Evolutionary conservation across 2,329 filamentous ascomycete species (phyloP).

Genomic region (Trichophyton verrucosum): DNA sequence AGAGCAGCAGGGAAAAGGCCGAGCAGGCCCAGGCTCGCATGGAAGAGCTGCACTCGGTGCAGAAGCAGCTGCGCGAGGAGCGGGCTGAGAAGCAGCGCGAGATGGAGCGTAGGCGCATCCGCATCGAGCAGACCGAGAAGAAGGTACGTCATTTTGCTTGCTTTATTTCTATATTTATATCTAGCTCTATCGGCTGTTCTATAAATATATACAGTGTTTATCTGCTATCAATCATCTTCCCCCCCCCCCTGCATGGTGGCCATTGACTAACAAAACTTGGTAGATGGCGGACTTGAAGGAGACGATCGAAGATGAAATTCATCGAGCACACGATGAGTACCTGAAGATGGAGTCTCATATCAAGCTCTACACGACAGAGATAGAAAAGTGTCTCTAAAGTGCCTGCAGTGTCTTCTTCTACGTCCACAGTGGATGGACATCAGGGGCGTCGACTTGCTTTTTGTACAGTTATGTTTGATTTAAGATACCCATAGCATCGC

Average conservation of each 20-base stretch:
- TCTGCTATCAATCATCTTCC: too few species aligned
- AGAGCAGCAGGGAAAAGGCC: slow-evolving; percentile 69
- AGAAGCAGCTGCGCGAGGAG: slow-evolving; percentile 72
- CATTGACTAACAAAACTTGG: slow-evolving; percentile 15
- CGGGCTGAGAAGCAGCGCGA: slow-evolving; percentile 75
- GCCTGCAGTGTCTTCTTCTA: not conserved
- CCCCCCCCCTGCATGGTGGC: too few species aligned
- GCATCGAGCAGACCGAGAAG: slow-evolving; percentile 97
- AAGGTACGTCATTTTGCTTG: slow-evolving; percentile 50
- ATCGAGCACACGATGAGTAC: slow-evolving; percentile 83
- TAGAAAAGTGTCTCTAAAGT: slow-evolving; percentile 69
- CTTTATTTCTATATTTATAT: slow-evolving; percentile 7
- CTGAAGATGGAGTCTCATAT: slow-evolving; percentile 96
- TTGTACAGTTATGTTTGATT: slow-evolving; percentile 10
- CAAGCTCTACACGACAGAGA: slow-evolving; percentile 94
- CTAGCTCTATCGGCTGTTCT: not conserved
- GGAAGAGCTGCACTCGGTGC: slow-evolving; percentile 72
- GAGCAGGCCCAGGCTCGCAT: slow-evolving; percentile 72
- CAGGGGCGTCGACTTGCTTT: slow-evolving; percentile 15
- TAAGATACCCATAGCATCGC: slow-evolving; percentile 14
- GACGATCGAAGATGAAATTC: slow-evolving; percentile 89
- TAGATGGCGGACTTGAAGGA: slow-evolving; percentile 97
- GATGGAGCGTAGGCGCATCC: slow-evolving; percentile 80
- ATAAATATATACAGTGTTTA: not conserved
- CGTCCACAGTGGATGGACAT: too few species aligned